A percentile compares a stretch with the other conserved stretches of the same genome.
phyloP scores from a whole-genome alignment of 2,329 filamentous ascomycete species.

The Aureobasidium sp. region DNA sequence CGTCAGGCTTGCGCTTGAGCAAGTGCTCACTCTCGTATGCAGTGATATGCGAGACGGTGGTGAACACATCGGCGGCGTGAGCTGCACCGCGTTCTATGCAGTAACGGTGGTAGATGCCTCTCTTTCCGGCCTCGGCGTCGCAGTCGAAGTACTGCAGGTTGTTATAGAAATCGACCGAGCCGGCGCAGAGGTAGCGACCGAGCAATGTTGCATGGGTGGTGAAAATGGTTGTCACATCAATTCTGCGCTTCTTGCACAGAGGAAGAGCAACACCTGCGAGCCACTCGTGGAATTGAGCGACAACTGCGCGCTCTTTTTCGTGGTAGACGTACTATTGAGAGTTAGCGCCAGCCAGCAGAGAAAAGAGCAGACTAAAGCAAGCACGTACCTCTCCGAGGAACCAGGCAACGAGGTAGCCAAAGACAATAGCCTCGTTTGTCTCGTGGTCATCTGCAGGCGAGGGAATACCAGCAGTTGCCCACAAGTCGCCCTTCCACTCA shows the following conservation, averaged over 20 bases:
- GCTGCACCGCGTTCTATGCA: conserved; percentile 93
- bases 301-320: conserved; percentile 84
- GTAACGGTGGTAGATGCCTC: conserved; percentile 96
- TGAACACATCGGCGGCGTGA: conserved; percentile 93
- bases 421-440: conserved; percentile 95
- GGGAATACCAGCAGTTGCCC: conserved; percentile 90
- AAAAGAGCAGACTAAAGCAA: neutral
- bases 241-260: conserved; percentile 84
- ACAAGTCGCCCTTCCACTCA: conserved; percentile 96
- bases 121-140: conserved; percentile 92
- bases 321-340: conserved; percentile 73
- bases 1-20: conserved; percentile 89
- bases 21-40: conserved; percentile 97
- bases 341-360: conserved; percentile 17
- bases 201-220: conserved; percentile 95
- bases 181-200: conserved; percentile 91
- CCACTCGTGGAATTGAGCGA: conserved; percentile 99
- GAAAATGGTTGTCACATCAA: conserved; percentile 96
- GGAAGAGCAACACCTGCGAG: conserved; percentile 88
- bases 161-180: conserved; percentile 98
- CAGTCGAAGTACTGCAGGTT: conserved; percentile 96
- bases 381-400: conserved; percentile 83
- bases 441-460: conserved; percentile 85
- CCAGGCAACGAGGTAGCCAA: conserved; percentile 96
- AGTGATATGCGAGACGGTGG: conserved; percentile 96